Conservation (phyloP, 1,139 yeast genomes). For the Nakaseomyces nivariensis region DNA sequence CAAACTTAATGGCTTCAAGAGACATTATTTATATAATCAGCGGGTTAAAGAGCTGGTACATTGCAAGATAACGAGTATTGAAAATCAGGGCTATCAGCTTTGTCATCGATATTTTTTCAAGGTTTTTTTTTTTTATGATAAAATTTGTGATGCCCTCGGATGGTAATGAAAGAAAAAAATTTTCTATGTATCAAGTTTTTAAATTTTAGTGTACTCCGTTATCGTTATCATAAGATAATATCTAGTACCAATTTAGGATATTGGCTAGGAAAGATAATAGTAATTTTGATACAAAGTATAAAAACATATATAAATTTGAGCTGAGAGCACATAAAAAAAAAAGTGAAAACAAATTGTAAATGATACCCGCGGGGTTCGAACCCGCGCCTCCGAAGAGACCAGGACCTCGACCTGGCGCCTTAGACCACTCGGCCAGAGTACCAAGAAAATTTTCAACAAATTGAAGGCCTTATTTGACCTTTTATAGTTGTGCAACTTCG, state of each 20-base stretch:
- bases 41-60: too few relatives aligned
- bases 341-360: conserved; percentile 16
- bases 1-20: conserved; percentile 62
- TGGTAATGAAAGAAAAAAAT: neutral
- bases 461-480: neutral
- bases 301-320: too few relatives aligned
- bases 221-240: too few relatives aligned
- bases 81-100: too few relatives aligned
- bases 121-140: neutral
- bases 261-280: too few relatives aligned
- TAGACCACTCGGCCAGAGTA: conserved; percentile 53
- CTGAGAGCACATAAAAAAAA: neutral
- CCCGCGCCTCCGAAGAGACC: conserved; percentile 61
- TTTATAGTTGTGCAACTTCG: neutral
- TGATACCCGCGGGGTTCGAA: conserved; percentile 58
- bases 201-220: too few relatives aligned
- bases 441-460: conserved; percentile 19
- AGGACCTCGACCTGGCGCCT: conserved; percentile 62
- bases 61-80: too few relatives aligned
- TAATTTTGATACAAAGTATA: too few relatives aligned
- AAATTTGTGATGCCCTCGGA: neutral
- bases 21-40: conserved; percentile 7
- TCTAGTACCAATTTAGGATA: too few relatives aligned
- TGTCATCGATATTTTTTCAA: neutral
- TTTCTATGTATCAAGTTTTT: too few relatives aligned